phyloP scores from a whole-genome alignment of 2,329 filamentous ascomycete species.

The Thelonectria discophora region DNA sequence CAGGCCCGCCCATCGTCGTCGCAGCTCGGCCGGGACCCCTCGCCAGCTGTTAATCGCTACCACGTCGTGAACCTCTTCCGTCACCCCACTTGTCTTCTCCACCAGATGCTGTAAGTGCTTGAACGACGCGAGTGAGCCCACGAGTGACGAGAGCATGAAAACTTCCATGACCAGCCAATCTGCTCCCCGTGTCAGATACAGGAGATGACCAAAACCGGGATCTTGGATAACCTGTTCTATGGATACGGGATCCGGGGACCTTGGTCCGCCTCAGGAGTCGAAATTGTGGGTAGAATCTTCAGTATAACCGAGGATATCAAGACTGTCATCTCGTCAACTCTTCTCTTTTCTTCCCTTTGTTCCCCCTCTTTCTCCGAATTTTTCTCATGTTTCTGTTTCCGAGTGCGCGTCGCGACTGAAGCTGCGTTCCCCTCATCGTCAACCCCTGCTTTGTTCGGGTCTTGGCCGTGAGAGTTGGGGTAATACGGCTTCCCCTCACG shows the following conservation, averaged over 20 bases:
- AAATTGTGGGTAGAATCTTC: constrained; percentile 5
- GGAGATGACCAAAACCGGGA: constrained; percentile 14
- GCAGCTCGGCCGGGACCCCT: neutral
- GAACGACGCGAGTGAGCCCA: constrained; percentile 9
- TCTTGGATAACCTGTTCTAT: neutral
- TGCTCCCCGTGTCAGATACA: constrained; percentile 3
- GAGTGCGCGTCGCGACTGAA: neutral
- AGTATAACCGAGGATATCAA: constrained; percentile 20
- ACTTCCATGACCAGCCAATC: constrained; percentile 9
- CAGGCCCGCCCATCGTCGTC: neutral
- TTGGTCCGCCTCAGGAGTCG: constrained; percentile 2
- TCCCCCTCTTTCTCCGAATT: neutral
- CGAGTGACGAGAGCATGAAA: constrained; percentile 17
- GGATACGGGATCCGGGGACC: neutral
- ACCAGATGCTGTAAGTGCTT: constrained; percentile 9
- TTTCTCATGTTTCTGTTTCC: neutral
- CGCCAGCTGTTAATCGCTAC: neutral
- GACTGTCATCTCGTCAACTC: neutral
- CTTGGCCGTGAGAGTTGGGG: constrained; percentile 13
- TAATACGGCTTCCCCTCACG: neutral
- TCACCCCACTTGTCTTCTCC: neutral
- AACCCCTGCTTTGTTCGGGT: constrained; percentile 8
- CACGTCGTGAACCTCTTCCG: constrained; percentile 2
- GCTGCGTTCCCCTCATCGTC: constrained; percentile 11
- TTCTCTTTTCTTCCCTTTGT: constrained; percentile 7